Percentiles rank a stretch among this genome's conserved stretches.
Evolutionary conservation across 176 grass and related monocot species (phyloP).

Genomic region (Eragrostis nindensis): DNA sequence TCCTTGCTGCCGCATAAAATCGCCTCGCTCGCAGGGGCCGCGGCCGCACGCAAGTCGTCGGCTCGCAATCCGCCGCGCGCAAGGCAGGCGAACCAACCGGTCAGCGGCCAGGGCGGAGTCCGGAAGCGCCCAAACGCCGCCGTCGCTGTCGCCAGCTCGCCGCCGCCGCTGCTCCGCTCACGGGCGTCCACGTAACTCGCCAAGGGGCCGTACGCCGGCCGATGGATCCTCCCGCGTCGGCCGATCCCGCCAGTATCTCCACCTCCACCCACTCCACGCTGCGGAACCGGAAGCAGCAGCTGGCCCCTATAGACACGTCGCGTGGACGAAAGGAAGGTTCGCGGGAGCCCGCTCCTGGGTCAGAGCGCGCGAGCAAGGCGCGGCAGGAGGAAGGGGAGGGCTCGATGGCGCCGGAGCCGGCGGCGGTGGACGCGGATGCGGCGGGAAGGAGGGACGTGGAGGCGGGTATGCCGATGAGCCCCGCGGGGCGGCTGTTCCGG

Average conservation of each 20-base stretch:
- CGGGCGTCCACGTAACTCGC: neutral
- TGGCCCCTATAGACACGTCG: slow-evolving; percentile 29
- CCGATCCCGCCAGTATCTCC: neutral
- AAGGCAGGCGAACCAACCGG: too few species aligned
- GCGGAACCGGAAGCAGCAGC: slow-evolving; percentile 48
- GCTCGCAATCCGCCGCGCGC: too few species aligned
- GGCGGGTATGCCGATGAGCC: slow-evolving; percentile 66
- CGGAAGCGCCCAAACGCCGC: slow-evolving; percentile 27
- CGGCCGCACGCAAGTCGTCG: too few species aligned
- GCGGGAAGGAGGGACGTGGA: slow-evolving; percentile 14
- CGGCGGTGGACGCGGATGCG: neutral
- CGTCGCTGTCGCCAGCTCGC: neutral
- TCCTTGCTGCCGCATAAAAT: too few species aligned
- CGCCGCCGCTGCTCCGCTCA: neutral
- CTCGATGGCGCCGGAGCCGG: neutral
- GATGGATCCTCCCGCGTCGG: slow-evolving; percentile 44
- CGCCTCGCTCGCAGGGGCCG: too few species aligned
- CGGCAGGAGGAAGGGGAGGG: neutral
- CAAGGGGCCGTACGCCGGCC: neutral
- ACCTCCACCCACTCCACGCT: neutral
- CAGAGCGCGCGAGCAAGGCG: slow-evolving; percentile 21
- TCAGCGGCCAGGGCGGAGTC: neutral
- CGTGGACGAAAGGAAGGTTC: neutral
- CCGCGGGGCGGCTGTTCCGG: slow-evolving; percentile 78
- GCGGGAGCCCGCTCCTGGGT: neutral